These are phyloP conservation scores for Novakomyces olei DNA, from an alignment of 805 yeast genomes.

Conservation along the genomic window DNA sequence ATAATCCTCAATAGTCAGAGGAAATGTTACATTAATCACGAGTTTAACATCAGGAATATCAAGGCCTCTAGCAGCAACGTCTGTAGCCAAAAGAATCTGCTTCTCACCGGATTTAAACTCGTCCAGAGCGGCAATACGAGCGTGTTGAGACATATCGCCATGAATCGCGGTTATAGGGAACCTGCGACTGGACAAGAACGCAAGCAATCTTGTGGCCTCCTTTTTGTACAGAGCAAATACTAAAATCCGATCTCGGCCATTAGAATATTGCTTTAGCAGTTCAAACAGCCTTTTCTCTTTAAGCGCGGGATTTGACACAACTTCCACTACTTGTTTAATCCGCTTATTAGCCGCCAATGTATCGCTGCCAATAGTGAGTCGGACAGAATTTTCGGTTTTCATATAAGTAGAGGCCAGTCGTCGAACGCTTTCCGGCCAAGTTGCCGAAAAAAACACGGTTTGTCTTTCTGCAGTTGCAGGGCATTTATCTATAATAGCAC, in stretches of 20 bases:
- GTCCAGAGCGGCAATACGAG: slow-evolving; percentile 70
- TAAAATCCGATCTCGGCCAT: slow-evolving; percentile 53
- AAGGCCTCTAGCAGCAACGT: slow-evolving; percentile 88
- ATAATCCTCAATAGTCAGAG: slow-evolving; percentile 86
- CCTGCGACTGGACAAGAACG: slow-evolving; percentile 46
- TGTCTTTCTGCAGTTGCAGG: slow-evolving; percentile 36
- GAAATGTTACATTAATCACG: slow-evolving; percentile 87
- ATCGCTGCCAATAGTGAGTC: slow-evolving; percentile 67
- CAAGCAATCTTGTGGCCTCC: slow-evolving; percentile 83
- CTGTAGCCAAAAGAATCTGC: slow-evolving; percentile 74
- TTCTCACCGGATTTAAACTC: slow-evolving; percentile 64
- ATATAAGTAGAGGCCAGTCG: slow-evolving; percentile 71
- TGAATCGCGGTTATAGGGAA: slow-evolving; percentile 80
- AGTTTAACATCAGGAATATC: slow-evolving; percentile 95
- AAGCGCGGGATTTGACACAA: slow-evolving; percentile 44
- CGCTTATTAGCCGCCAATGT: slow-evolving; percentile 87
- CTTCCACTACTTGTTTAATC: slow-evolving; percentile 84
- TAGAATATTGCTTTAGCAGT: slow-evolving; percentile 50
- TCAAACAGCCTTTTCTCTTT: slow-evolving; percentile 61
- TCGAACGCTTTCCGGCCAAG: slow-evolving; percentile 98
- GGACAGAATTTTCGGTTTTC: slow-evolving; percentile 60
- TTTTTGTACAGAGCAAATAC: slow-evolving; percentile 90
- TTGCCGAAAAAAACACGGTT: slow-evolving; percentile 97
- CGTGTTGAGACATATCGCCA: slow-evolving; percentile 83
- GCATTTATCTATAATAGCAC: slow-evolving; percentile 47